A percentile compares a stretch with the other conserved stretches of the same genome.
Evolutionary conservation across 2,329 filamentous ascomycete species (phyloP).

Genomic region (Rutstroemia sp.): DNA sequence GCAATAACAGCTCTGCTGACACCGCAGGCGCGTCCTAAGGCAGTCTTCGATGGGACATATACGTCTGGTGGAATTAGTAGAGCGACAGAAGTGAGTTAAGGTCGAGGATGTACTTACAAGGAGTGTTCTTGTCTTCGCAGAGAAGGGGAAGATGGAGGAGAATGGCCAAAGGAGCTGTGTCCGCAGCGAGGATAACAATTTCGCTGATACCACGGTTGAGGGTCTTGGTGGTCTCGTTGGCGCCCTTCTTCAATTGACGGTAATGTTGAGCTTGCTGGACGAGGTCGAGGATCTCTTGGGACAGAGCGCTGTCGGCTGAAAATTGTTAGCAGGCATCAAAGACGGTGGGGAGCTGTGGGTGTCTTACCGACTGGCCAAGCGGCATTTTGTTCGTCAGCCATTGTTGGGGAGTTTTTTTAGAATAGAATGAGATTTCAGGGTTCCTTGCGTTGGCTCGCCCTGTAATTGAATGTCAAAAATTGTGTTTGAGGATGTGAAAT

Average conservation of each 20-base stretch:
- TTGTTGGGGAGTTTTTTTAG: slow-evolving; percentile 15
- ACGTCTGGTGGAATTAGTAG: slow-evolving; percentile 37
- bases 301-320: slow-evolving; percentile 63
- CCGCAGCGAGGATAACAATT: slow-evolving; percentile 81
- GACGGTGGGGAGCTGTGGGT: slow-evolving; percentile 33
- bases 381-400: slow-evolving; percentile 31
- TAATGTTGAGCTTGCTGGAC: slow-evolving; percentile 53
- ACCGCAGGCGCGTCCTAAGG: slow-evolving; percentile 82
- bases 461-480: slow-evolving; percentile 28
- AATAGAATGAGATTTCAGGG: slow-evolving; percentile 35
- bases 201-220: slow-evolving; percentile 87
- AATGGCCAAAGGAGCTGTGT: slow-evolving; percentile 81
- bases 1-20: slow-evolving; percentile 84
- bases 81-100: too few species aligned
- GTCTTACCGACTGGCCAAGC: slow-evolving; percentile 17
- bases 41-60: slow-evolving; percentile 70
- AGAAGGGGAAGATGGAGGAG: slow-evolving; percentile 84
- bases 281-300: slow-evolving; percentile 76
- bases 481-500: slow-evolving; percentile 5
- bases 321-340: slow-evolving; percentile 24
- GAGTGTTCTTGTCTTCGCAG: slow-evolving; percentile 74
- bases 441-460: slow-evolving; percentile 57
- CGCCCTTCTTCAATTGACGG: slow-evolving; percentile 81
- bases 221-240: slow-evolving; percentile 81
- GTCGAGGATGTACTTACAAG: slow-evolving; percentile 29